phyloP scores from a whole-genome alignment of 106 monocot species.

The Dendrobium officinale region DNA sequence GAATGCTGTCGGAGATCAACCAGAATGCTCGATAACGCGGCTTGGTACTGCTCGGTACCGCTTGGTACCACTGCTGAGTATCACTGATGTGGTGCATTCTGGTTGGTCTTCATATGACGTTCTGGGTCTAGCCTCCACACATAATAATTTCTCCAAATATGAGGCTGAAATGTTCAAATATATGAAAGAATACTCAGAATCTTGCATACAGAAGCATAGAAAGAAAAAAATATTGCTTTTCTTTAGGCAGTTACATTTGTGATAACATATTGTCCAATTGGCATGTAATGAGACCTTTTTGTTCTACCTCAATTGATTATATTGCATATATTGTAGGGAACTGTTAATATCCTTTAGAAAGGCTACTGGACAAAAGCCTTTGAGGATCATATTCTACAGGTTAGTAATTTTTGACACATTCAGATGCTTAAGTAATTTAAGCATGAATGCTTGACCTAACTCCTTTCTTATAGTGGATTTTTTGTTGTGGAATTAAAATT shows the following conservation, averaged over 20 bases:
- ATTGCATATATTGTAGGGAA: constrained; percentile 39
- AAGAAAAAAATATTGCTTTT: too few species aligned
- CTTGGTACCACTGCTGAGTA: too few species aligned
- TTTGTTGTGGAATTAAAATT: not conserved
- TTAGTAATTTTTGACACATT: constrained; percentile 4
- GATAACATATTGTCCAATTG: too few species aligned
- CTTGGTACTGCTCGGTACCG: too few species aligned
- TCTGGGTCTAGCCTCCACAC: too few species aligned
- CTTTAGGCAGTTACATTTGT: not conserved
- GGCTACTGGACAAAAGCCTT: constrained; percentile 81
- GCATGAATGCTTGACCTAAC: not conserved
- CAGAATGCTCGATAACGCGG: too few species aligned
- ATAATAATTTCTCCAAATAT: not conserved
- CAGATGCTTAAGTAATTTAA: not conserved
- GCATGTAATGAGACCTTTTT: not conserved
- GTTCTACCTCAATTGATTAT: not conserved
- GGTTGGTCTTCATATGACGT: too few species aligned
- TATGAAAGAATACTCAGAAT: too few species aligned
- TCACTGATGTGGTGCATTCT: too few species aligned
- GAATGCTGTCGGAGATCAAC: too few species aligned
- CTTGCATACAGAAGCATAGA: too few species aligned
- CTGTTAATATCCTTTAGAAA: constrained; percentile 80
- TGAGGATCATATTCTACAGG: constrained; percentile 96
- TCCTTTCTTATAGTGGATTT: not conserved
- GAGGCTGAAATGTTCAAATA: not conserved